Percentiles rank a stretch among this genome's conserved stretches.
These are phyloP conservation scores for Eucommia ulmoides DNA, from an alignment of 257 asterid species.

Conservation along the genomic window DNA sequence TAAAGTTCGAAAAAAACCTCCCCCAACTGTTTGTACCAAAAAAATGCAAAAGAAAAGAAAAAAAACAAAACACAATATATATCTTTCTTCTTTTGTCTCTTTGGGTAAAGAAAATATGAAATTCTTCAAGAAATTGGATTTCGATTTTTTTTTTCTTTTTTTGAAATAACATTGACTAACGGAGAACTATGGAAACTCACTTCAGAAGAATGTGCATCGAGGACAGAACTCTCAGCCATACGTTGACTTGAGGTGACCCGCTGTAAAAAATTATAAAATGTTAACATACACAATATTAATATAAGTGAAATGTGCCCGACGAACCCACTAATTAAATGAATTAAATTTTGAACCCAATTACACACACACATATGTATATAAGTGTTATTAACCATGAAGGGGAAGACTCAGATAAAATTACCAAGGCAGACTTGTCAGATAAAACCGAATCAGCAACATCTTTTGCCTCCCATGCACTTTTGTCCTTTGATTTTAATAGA, in stretches of 20 bases:
- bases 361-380: no score
- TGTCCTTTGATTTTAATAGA: constrained; percentile 71
- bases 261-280: constrained; percentile 32
- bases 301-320: no score
- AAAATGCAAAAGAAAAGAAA: no score
- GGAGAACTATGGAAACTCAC: constrained; percentile 32
- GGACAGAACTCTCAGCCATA: constrained; percentile 83
- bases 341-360: no score
- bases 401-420: constrained; percentile 18
- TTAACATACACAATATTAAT: constrained; percentile 8
- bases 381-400: no score
- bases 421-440: constrained; percentile 93
- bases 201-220: constrained; percentile 75
- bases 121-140: neutral
- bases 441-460: constrained; percentile 85
- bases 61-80: no score
- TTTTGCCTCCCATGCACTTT: constrained; percentile 72
- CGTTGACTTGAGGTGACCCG: constrained; percentile 81
- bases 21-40: no score
- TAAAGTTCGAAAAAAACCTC: no score
- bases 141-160: neutral
- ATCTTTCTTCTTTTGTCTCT: no score
- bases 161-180: neutral
- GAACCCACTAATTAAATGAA: no score
- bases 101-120: neutral